Evolutionary conservation across 2,329 filamentous ascomycete genomes (phyloP), one percentile per base, ranked within the genome.

Genomic region (Beauveria bassiana): DNA sequence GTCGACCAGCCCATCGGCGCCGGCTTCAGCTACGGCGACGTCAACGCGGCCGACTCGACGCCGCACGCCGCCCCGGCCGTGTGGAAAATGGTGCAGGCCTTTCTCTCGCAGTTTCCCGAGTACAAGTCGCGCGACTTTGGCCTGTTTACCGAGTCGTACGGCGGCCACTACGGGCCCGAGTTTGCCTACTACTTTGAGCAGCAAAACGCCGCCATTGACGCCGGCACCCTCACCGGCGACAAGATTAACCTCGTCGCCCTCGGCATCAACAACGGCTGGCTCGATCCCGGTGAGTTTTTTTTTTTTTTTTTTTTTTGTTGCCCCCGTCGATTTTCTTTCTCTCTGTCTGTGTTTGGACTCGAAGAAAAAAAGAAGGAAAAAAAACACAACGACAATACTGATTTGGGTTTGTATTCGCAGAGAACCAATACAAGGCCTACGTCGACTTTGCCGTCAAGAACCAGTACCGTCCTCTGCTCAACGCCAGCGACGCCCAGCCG

Each of bases 61-160:
- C 45, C 79, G 78, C 65, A 75, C 69, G 70, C 70, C 16, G 69
- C 70, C 3, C 67, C 66, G 4, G 67, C 68, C 26, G 59, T 85
- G n/a, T 86, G 82, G 82, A 78, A 74, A 3, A 72, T 85, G n/a
- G 69, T 84, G 53, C 82, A 86, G 68, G 78, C 79, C 1, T 90
- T 86, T 77, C 84, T 86, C 60, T 77, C 81, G 5, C 80, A 84
- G 34, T 89, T 89, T 62, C 85, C 84, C 0, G 77, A 79, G 34
- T 88, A 89, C 68, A 78, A 82, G 68, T 80, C 80, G 3, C 79
- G 81, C 49, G 80, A 86, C 63, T 80, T 84, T 62, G 78, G 79
- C 4, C 74, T 86, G 59, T 83, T 79, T 58, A 78, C 80, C 5
- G 76, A 80, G 64, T 81, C 78, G 0, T 86, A 86, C 63, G 83